Evolutionary conservation across 2,329 filamentous ascomycete species (phyloP).

Genomic region (Ceratocystis papillata): DNA sequence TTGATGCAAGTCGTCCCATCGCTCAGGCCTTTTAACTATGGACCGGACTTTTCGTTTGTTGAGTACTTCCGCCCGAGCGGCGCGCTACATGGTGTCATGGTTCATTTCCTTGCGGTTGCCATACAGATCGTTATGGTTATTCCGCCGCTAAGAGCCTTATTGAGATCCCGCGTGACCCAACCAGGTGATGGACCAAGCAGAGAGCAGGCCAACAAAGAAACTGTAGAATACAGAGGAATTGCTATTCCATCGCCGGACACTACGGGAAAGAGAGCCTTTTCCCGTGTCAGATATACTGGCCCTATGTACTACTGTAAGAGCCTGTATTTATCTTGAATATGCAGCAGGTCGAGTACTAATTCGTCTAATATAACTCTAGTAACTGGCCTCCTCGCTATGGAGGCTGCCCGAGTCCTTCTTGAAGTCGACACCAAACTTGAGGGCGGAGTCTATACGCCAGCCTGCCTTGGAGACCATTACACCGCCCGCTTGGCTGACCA

Average conservation of each 20-base stretch:
- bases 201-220: conserved; percentile 47
- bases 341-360: not conserved
- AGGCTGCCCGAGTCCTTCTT: conserved; percentile 55
- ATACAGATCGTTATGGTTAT: conserved; percentile 37
- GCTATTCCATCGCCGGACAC: conserved; percentile 33
- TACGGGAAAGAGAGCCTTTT: conserved; percentile 41
- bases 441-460: conserved; percentile 62
- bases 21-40: conserved; percentile 42
- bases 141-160: conserved; percentile 38
- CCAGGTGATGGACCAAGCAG: conserved; percentile 46
- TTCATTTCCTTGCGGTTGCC: conserved; percentile 41
- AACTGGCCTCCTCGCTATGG: conserved; percentile 52
- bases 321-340: conserved; percentile 13
- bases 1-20: conserved; percentile 40
- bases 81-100: conserved; percentile 39
- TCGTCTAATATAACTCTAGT: conserved; percentile 35
- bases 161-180: conserved; percentile 38
- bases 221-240: conserved; percentile 53
- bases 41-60: conserved; percentile 48
- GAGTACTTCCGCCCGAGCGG: conserved; percentile 45
- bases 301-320: conserved; percentile 54
- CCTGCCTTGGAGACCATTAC: conserved; percentile 56
- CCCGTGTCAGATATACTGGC: conserved; percentile 40
- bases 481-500: conserved; percentile 50
- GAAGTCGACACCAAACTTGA: conserved; percentile 49